Percentiles rank a stretch among this genome's conserved stretches.
Evolutionary conservation across 1,139 yeast genomes (phyloP).

Genomic region (Hansenula sp.): DNA sequence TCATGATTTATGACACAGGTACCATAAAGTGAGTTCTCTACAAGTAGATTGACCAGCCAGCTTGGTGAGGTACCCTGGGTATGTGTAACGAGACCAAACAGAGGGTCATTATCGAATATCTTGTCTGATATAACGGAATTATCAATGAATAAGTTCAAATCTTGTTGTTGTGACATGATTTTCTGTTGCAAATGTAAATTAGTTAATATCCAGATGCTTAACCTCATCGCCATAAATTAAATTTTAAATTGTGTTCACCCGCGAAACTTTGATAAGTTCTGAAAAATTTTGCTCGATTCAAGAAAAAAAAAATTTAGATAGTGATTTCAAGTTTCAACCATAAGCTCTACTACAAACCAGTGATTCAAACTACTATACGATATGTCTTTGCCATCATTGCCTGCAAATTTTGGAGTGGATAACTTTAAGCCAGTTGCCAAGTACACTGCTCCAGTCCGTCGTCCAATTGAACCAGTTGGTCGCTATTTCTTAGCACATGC

Average conservation of each 20-base stretch:
- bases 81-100: conserved; percentile 48
- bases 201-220: background rate
- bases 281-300: background rate
- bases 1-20: conserved; percentile 23
- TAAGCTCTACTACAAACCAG: too few species aligned
- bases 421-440: conserved; percentile 48
- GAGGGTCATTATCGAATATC: conserved; percentile 23
- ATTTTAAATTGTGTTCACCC: background rate
- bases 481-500: conserved; percentile 96
- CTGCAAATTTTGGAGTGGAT: conserved; percentile 39
- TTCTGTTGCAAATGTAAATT: background rate
- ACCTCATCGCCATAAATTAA: conserved; percentile 1
- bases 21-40: conserved; percentile 28
- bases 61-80: conserved; percentile 61
- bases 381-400: conserved; percentile 32
- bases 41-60: conserved; percentile 51
- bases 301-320: background rate
- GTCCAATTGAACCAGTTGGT: conserved; percentile 96
- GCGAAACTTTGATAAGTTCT: background rate
- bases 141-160: conserved; percentile 52
- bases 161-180: conserved; percentile 48
- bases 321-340: background rate
- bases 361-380: conserved; percentile 7
- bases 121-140: conserved; percentile 39
- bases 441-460: conserved; percentile 67